These are phyloP conservation scores for Hypoxylon crocopeplum DNA, from an alignment of 495 filamentous ascomycete species.

Conservation along the genomic window DNA sequence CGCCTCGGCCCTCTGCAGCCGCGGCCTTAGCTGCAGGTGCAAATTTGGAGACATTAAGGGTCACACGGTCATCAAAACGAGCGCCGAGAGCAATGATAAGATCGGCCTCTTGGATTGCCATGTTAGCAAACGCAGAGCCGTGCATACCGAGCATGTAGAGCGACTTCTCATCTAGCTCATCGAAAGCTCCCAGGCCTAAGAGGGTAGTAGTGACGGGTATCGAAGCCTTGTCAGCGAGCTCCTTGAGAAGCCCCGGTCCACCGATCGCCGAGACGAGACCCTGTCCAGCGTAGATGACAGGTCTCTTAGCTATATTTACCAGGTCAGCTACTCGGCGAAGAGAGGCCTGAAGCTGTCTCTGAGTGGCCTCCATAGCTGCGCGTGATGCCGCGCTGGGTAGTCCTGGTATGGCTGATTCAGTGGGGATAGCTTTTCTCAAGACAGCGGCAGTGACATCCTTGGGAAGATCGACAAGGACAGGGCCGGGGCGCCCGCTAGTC, in stretches of 20 bases:
- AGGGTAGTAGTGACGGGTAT: constrained; percentile 82
- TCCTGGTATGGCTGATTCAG: constrained; percentile 65
- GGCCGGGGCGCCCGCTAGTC: constrained; percentile 75
- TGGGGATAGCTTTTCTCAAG: constrained; percentile 71
- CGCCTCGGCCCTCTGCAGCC: constrained; percentile 72
- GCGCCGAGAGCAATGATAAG: constrained; percentile 78
- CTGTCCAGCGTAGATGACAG: constrained; percentile 77
- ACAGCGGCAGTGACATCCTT: constrained; percentile 78
- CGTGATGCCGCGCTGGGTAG: constrained; percentile 74
- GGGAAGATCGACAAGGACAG: constrained; percentile 80
- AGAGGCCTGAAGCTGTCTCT: constrained; percentile 64
- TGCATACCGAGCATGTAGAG: constrained; percentile 88
- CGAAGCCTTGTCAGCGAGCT: constrained; percentile 73
- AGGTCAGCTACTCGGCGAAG: constrained; percentile 70
- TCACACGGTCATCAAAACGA: constrained; percentile 83
- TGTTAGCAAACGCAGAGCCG: constrained; percentile 79
- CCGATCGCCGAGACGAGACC: constrained; percentile 69
- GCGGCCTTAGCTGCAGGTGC: constrained; percentile 72
- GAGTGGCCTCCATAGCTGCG: constrained; percentile 64
- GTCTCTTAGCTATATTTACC: constrained; percentile 77
- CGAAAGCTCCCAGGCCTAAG: constrained; percentile 78
- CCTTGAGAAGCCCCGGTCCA: constrained; percentile 70
- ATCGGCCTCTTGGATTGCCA: constrained; percentile 80
- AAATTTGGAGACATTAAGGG: constrained; percentile 67
- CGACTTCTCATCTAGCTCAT: constrained; percentile 77